Conservation (phyloP, 2,329 filamentous ascomycete species). For the Fusarium mexicanum region DNA sequence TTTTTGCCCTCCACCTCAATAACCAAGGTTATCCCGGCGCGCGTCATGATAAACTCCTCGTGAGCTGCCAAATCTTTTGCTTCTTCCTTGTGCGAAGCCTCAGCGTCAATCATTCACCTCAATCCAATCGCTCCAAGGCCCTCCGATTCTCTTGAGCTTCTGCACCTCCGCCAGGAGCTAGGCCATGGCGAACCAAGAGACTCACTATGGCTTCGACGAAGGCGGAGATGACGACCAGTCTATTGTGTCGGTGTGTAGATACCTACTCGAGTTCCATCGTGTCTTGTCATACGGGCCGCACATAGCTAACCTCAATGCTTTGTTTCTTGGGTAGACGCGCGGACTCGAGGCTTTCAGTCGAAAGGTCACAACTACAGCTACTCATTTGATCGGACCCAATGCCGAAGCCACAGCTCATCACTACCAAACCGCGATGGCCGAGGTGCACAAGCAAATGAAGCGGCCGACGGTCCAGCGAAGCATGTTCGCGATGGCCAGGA, state of each 20-base stretch:
- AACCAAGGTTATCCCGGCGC: constrained; percentile 43
- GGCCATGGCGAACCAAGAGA: constrained; percentile 56
- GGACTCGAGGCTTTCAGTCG: constrained; percentile 92
- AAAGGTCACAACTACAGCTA: constrained; percentile 94
- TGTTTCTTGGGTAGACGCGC: constrained; percentile 68
- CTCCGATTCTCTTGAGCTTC: constrained; percentile 32
- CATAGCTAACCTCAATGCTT: constrained; percentile 34
- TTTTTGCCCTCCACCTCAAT: constrained; percentile 29
- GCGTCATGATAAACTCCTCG: constrained; percentile 44
- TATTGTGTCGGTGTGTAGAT: constrained; percentile 53
- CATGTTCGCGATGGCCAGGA: constrained; percentile 90
- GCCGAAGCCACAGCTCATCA: constrained; percentile 65
- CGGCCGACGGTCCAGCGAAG: constrained; percentile 85
- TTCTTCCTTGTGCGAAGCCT: constrained; percentile 19
- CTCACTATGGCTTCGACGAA: constrained; percentile 58
- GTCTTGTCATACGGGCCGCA: constrained; percentile 13
- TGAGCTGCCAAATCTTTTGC: constrained; percentile 40
- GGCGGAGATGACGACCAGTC: constrained; percentile 59
- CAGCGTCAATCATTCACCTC: constrained; percentile 16
- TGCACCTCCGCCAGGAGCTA: constrained; percentile 41
- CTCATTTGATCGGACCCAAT: constrained; percentile 81
- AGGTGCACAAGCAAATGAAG: constrained; percentile 88
- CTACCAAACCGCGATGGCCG: constrained; percentile 88
- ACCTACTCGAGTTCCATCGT: constrained; percentile 30
- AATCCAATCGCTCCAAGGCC: constrained; percentile 31